Base-by-base conservation (phyloP, 192 early-diverging fungal species). In the Coemansia sp. region DNA sequence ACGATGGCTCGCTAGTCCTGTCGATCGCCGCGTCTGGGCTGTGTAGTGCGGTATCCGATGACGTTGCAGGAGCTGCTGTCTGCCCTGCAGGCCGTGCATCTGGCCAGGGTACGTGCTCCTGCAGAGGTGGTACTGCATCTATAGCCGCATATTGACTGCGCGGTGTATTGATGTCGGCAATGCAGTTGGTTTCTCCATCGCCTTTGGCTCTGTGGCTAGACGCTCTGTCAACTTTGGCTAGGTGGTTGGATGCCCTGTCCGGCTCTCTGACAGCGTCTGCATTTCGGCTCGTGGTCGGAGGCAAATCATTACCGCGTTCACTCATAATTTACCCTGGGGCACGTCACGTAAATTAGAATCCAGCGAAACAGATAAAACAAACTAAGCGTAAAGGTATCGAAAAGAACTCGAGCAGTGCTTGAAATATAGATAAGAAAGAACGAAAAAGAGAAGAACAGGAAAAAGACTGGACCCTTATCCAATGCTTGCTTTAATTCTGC, bases 291-390 rank as follows among this genome's bases (percentile, higher is more conserved):
- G 43, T 35, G 52, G 56, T 70, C 38, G 69, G 52, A 60, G 58
- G 60, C 62, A 61, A 21, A 21, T 27, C 67, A 69, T 75, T 45
- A 11, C 57, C 58, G 22, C 58, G 25, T 10, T 65, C 63, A 14
- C 58, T 27, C 72, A 75, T 75, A 51, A 38, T 69, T 62, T 41
- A 52, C 50, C 58, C 75, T 92, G 67, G 83, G 94, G 35, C 69
- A 45, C 12, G n/a, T 8, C 48, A 49, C 32, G 55, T 37, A 56
- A 56, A 56, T 37, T 37, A 56, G 51, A 23, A 86, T 54, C 92
- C 93, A 70, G 64, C 94, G 41, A 92, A 94, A 69, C 7, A 59
- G 9, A 39, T 19, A 52, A 59, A 50, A 32, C 2, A 54, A 32
- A 54, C 17, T 45, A 17, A 50, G 11, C 11, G 41, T n/a, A 8